Base-by-base conservation (phyloP, 192 early-diverging fungal genomes). In the Backusella australiensis region DNA sequence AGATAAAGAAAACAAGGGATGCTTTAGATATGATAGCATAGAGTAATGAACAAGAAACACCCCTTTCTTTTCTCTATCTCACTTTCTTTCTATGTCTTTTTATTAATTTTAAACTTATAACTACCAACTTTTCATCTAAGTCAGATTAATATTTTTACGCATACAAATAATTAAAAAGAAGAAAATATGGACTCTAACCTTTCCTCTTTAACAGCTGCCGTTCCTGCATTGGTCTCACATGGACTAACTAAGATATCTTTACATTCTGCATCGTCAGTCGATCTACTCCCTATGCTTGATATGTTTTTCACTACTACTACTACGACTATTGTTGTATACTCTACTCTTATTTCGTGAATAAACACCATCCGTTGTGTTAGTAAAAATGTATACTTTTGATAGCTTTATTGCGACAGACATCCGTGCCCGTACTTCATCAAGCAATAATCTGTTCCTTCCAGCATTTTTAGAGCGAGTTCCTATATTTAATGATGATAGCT, bases 391-490 rank as follows among this genome's bases (percentile, higher is more conserved):
- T 29, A 63, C 14, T 63, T 56, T 26, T 63, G 3, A 29, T 26
- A 63, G 29, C 56, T 29, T 32, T 3, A 14, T 63, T 63, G 1
- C 4, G 14, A 29, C 29, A 29, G 56, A 63, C 26, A 63, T 63
- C 56, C 56, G 56, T 63, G 56, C 56, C 26, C 23, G 15, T 56
- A 49, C 46, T 49, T 39, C 59, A 77, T 49, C 26, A 72, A 34
- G 26, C 17, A 19, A 34, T 23, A 15, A 52, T 7, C 17, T 19
- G 19, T 39, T 15, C 32, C 70, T 34, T 14, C 56, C 76, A 5
- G 26, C 70, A 6, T 77, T 38, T 77, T 26, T 72, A 21, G 70
- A 72, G 34, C 76, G 70, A 34, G 17, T 63, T 46, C 75, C 68
- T 35, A 34, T 68, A 32, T 32, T 65, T 6, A 17, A 29, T 44